Evolutionary conservation across 495 filamentous ascomycete species (phyloP).

Genomic region (Cercophora scortea): DNA sequence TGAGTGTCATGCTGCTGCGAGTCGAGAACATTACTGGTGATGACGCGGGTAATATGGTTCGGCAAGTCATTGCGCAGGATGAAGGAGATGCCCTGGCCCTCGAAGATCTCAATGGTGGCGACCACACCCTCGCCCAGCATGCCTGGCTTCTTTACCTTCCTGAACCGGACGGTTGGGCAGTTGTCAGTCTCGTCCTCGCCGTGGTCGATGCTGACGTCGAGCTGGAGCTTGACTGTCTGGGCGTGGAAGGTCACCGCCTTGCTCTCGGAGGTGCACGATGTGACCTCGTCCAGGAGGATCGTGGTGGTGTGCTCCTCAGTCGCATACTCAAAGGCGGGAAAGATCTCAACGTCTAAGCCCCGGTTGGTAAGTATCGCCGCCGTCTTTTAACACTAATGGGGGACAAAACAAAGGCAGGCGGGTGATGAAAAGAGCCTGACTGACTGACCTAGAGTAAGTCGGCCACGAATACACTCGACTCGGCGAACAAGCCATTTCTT

Average conservation of each 20-base stretch:
- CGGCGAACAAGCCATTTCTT: conserved; percentile 57
- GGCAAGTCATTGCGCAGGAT: conserved; percentile 51
- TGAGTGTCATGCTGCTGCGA: conserved; percentile 57
- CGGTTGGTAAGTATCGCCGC: no score
- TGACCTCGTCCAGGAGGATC: conserved; percentile 31
- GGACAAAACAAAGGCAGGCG: background rate
- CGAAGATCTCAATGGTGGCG: conserved; percentile 46
- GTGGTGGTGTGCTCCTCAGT: conserved; percentile 47
- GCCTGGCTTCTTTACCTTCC: conserved; percentile 39
- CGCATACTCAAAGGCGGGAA: conserved; percentile 65
- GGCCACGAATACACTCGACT: conserved; percentile 60
- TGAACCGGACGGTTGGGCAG: conserved; percentile 38
- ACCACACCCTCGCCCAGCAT: conserved; percentile 54
- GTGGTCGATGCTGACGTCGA: conserved; percentile 56
- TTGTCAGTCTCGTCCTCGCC: conserved; percentile 39
- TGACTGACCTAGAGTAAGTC: conserved; percentile 41
- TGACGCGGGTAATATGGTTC: conserved; percentile 43
- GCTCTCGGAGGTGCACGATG: conserved; percentile 31
- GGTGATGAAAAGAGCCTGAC: background rate
- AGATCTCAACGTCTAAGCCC: conserved; percentile 59
- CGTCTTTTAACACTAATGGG: background rate
- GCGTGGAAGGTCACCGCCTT: conserved; percentile 57
- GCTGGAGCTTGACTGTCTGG: conserved; percentile 47
- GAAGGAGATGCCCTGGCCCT: conserved; percentile 61
- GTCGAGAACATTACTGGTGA: conserved; percentile 45